These are phyloP conservation scores for Wickerhamomyces alni DNA, from an alignment of 805 yeast species.

Conservation along the genomic window DNA sequence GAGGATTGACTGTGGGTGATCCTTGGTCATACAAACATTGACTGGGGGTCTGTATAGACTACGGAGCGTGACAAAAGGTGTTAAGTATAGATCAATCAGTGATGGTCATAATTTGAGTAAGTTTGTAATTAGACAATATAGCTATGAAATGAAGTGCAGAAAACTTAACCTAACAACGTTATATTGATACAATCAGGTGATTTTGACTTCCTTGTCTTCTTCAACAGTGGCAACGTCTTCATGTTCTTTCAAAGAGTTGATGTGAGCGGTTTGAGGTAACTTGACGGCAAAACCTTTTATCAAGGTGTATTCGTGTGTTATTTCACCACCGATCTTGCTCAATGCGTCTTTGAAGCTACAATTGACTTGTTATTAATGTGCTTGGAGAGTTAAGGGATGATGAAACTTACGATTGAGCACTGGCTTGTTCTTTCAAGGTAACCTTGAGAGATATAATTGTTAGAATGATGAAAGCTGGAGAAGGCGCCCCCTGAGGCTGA, in stretches of 20 bases:
- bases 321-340: constrained; percentile 49
- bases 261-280: constrained; percentile 45
- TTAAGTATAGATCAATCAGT: too few relatives aligned
- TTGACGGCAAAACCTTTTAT: constrained; percentile 63
- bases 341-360: constrained; percentile 45
- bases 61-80: too few relatives aligned
- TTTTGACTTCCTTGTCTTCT: constrained; percentile 62
- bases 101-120: too few relatives aligned
- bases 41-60: too few relatives aligned
- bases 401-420: constrained; percentile 23
- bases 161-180: not conserved
- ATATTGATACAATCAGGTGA: constrained; percentile 19
- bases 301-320: constrained; percentile 54
- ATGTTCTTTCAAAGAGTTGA: constrained; percentile 38
- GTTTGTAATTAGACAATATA: too few relatives aligned
- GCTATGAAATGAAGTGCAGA: not conserved
- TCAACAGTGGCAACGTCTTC: constrained; percentile 54
- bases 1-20: too few relatives aligned
- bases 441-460: constrained; percentile 25
- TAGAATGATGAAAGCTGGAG: too few relatives aligned
- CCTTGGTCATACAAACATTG: too few relatives aligned
- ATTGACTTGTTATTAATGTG: not conserved
- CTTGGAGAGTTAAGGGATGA: not conserved
- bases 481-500: too few relatives aligned
- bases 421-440: constrained; percentile 32